Conservation (phyloP, 2,329 filamentous ascomycete species). For the Microascus cirrosus region DNA sequence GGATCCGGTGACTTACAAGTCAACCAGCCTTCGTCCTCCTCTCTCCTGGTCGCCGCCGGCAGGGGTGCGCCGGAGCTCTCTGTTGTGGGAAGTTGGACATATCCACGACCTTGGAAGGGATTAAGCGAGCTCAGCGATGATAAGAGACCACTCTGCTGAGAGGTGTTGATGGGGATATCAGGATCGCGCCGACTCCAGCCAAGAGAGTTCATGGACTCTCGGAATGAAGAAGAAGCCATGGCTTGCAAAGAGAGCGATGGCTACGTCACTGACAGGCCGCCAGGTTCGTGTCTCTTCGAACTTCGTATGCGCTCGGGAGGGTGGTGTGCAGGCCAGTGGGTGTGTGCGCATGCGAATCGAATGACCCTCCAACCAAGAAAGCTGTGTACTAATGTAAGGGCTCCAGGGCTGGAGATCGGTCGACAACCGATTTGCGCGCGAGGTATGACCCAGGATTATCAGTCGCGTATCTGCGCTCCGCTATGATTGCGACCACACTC, state of each 20-base stretch:
- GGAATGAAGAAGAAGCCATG: slow-evolving; percentile 84
- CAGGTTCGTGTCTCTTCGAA: background rate
- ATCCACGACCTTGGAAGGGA: slow-evolving; percentile 76
- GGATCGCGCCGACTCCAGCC: slow-evolving; percentile 83
- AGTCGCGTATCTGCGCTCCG: background rate
- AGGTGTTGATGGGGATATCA: slow-evolving; percentile 64
- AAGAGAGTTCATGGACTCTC: slow-evolving; percentile 87
- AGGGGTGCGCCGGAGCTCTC: slow-evolving; percentile 76
- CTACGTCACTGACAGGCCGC: background rate
- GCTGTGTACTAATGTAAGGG: background rate
- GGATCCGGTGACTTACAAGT: slow-evolving; percentile 59
- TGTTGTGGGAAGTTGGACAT: slow-evolving; percentile 80
- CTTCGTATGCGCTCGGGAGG: background rate
- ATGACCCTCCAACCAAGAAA: background rate
- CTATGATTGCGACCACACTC: background rate
- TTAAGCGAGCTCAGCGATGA: slow-evolving; percentile 77
- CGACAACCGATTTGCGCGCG: background rate
- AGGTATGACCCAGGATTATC: background rate
- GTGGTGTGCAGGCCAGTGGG: background rate
- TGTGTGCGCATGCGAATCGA: background rate
- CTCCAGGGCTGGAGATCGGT: background rate
- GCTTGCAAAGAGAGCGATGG: slow-evolving; percentile 6
- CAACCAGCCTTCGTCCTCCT: slow-evolving; percentile 95
- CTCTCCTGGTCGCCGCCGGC: slow-evolving; percentile 71
- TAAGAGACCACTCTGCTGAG: slow-evolving; percentile 60